These are phyloP conservation scores for Echinochloa phyllopogon DNA, from an alignment of 176 grass and related monocot species.

Conservation along the genomic window DNA sequence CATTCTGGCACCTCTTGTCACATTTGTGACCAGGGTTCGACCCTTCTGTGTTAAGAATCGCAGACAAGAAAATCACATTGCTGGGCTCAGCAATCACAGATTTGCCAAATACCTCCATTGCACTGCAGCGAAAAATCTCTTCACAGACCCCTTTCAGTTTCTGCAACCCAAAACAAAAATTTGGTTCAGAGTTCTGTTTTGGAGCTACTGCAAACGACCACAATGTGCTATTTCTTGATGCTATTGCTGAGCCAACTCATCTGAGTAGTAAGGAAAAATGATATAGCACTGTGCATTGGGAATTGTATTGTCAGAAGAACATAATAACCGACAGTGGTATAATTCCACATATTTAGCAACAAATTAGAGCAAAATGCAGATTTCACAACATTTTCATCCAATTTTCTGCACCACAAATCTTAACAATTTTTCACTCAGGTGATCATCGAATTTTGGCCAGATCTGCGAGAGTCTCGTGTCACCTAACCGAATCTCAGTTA, in stretches of 20 bases:
- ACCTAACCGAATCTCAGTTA: background rate
- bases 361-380: background rate
- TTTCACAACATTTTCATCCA: background rate
- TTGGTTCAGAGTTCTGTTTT: constrained; percentile 66
- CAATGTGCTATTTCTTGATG: constrained; percentile 16
- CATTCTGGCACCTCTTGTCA: constrained; percentile 94
- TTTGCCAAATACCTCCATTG: constrained; percentile 97
- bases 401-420: background rate
- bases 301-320: background rate
- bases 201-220: constrained; percentile 37
- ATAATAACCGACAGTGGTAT: background rate
- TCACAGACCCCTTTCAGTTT: constrained; percentile 45
- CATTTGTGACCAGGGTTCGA: constrained; percentile 88
- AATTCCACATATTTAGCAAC: background rate
- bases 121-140: constrained; percentile 40
- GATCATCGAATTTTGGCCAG: background rate
- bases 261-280: background rate
- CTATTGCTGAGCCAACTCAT: constrained; percentile 19
- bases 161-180: constrained; percentile 91
- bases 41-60: constrained; percentile 87
- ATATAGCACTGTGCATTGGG: background rate
- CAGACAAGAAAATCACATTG: constrained; percentile 97
- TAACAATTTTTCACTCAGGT: background rate
- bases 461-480: background rate
- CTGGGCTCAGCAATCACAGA: constrained; percentile 94